These are phyloP conservation scores for Phaseolus lunatus DNA, from an alignment of 306 rosid genomes.

Conservation along the genomic window DNA sequence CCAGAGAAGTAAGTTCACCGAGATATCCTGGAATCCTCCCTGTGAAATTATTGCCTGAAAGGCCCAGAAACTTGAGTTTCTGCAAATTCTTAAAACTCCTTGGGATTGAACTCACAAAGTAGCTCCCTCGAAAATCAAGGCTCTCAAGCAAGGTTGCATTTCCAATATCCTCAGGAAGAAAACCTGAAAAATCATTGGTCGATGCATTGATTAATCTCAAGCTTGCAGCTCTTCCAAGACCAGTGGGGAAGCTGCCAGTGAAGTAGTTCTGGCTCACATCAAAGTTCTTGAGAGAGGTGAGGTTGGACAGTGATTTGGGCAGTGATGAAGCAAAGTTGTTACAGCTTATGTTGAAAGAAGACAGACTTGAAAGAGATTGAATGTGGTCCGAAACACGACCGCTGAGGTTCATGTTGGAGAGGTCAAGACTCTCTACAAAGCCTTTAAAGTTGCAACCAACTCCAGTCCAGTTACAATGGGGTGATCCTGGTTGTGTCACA, in stretches of 20 bases:
- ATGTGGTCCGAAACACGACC: conserved; percentile 67
- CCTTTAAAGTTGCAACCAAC: conserved; percentile 71
- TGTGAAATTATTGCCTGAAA: conserved; percentile 81
- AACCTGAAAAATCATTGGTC: conserved; percentile 77
- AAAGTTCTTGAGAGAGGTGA: conserved; percentile 65
- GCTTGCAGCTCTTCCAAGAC: conserved; percentile 67
- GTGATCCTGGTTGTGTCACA: conserved; percentile 30
- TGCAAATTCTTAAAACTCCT: conserved; percentile 62
- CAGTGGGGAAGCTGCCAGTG: conserved; percentile 71
- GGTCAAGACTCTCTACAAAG: conserved; percentile 69
- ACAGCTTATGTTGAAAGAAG: conserved; percentile 64
- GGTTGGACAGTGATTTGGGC: conserved; percentile 65
- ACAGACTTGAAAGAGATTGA: conserved; percentile 60
- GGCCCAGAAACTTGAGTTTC: conserved; percentile 81
- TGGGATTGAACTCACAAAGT: conserved; percentile 80
- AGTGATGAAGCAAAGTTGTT: conserved; percentile 66
- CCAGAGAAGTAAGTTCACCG: conserved; percentile 71
- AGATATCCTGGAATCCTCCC: conserved; percentile 72
- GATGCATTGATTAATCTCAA: conserved; percentile 73
- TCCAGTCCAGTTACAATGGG: conserved; percentile 81
- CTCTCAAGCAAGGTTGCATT: conserved; percentile 70
- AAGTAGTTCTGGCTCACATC: conserved; percentile 88
- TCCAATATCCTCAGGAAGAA: conserved; percentile 82
- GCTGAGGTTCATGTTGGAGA: conserved; percentile 82
- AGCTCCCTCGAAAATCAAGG: conserved; percentile 87